Percentiles rank a stretch among this genome's conserved stretches.
Evolutionary conservation across 208 protist genomes (phyloP).

Genomic region (Spongospora subterranea): DNA sequence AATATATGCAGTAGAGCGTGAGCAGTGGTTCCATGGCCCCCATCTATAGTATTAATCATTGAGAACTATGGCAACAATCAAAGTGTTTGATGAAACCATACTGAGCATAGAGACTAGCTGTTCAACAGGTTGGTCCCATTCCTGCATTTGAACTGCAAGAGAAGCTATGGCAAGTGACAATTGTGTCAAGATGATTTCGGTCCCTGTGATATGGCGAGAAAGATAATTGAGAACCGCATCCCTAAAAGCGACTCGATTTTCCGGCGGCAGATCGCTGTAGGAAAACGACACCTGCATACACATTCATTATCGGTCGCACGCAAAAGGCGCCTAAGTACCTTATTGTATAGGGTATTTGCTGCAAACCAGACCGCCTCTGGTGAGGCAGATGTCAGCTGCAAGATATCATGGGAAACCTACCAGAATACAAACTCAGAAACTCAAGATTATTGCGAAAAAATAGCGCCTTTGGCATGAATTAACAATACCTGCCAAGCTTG

Average conservation of each 20-base stretch:
- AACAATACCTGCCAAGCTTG: conserved; percentile 19
- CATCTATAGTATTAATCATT: neutral
- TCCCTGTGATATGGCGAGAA: conserved; percentile 25
- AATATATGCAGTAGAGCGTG: conserved; percentile 25
- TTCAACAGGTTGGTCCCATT: conserved; percentile 37
- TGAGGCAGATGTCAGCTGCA: neutral
- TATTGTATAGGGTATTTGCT: conserved; percentile 18
- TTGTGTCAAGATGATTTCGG: conserved; percentile 34
- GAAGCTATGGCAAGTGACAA: neutral
- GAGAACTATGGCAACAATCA: neutral
- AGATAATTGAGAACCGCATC: conserved; percentile 32
- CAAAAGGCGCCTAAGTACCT: neutral
- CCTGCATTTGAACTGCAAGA: conserved; percentile 44
- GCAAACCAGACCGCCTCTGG: conserved; percentile 45
- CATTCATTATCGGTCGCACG: too few relatives aligned
- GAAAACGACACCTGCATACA: conserved; percentile 16
- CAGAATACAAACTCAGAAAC: neutral
- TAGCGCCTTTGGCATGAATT: neutral
- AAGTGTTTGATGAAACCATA: neutral
- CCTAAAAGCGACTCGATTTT: neutral
- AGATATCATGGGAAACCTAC: conserved; percentile 37
- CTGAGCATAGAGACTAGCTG: conserved; percentile 10
- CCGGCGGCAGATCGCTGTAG: conserved; percentile 25
- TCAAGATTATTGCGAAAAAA: neutral
- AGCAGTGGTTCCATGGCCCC: neutral